Percentiles rank a stretch among this genome's conserved stretches.
phyloP scores from a whole-genome alignment of 768 basidiomycete species.

The Mycena belliarum region DNA sequence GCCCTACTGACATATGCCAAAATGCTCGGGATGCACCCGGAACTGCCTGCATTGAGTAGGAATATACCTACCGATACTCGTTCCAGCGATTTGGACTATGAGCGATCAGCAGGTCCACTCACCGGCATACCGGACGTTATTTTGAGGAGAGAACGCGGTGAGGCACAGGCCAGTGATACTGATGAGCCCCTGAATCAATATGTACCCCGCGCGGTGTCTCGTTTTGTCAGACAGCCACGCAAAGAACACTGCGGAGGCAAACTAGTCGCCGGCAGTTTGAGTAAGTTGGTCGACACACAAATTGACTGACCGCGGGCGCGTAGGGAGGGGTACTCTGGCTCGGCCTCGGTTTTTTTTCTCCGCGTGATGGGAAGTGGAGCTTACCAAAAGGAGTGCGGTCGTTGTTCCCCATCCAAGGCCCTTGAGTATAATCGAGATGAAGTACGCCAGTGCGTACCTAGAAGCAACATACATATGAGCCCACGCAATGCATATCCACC shows the following conservation, averaged over 20 bases:
- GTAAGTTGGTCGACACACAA: too few relatives aligned
- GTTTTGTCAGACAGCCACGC: slow-evolving; percentile 49
- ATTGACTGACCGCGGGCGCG: slow-evolving; percentile 41
- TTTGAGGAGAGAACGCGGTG: slow-evolving; percentile 39
- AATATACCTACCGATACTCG: slow-evolving; percentile 37
- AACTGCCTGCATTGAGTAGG: slow-evolving; percentile 44
- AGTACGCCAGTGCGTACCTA: slow-evolving; percentile 45
- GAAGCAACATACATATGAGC: neutral
- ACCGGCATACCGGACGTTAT: slow-evolving; percentile 46
- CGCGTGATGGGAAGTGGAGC: slow-evolving; percentile 15
- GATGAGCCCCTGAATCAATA: slow-evolving; percentile 37
- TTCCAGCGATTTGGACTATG: neutral
- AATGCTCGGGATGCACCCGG: slow-evolving; percentile 44
- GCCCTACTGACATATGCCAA: slow-evolving; percentile 42
- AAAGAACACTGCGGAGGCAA: slow-evolving; percentile 39
- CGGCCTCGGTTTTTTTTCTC: neutral
- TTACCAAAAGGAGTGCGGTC: slow-evolving; percentile 43
- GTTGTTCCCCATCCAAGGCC: slow-evolving; percentile 45
- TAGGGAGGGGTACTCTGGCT: slow-evolving; percentile 47
- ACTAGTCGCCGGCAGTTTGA: neutral
- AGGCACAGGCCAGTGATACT: slow-evolving; percentile 41
- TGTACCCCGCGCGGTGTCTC: slow-evolving; percentile 44
- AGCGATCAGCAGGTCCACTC: neutral
- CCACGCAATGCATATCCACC: neutral
- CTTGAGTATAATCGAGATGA: slow-evolving; percentile 47